Base-by-base conservation (phyloP, 805 yeast genomes). In the Saturnispora diversa region DNA sequence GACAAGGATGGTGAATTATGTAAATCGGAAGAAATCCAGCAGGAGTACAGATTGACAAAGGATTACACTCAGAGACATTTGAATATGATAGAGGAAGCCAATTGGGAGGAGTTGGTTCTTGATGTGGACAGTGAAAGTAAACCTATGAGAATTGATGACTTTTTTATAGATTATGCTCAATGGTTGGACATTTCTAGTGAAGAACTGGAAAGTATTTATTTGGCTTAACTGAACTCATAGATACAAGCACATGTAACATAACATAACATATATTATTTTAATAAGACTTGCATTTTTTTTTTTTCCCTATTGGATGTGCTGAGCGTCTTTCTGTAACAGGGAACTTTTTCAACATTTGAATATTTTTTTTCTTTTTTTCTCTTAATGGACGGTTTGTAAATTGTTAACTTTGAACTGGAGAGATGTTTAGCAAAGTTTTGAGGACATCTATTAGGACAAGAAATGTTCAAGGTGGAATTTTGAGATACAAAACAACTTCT, bases 1-100 rank as follows among this genome's bases (percentile, higher is more conserved):
- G 58, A 59, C 24, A 49, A 21, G 2, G 26, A 23, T 21, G 42
- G 24, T n/a, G 25, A 10, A 29, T 16, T 20, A 13, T 64, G 70
- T 41, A 42, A 54, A 21, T 60, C 60, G 35, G 52, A 52, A 6
- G 56, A 48, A 7, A 54, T 63, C 9, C 29, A 56, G 31, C 43
- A 51, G 4, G 64, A 61, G 39, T 70, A 50, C 44, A 23, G 47
- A 12, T 50, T 48, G 35, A 62, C 70, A 1, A 54, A 32, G 32
- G 47, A 45, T 7, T 58, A 56, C 36, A 58, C 62, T 8, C 39
- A 41, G 13, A 38, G 49, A 23, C 62, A 58, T 45, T 5, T 43
- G 7, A n/a, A 33, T 13, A 44, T 55, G 33, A 12, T 54, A 15
- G 31, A 48, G 17, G 6, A 37, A 4, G 26, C 23, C 8, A 31